Conservation (phyloP, 2,329 filamentous ascomycete genomes). For the Aspergillus fischeri region DNA sequence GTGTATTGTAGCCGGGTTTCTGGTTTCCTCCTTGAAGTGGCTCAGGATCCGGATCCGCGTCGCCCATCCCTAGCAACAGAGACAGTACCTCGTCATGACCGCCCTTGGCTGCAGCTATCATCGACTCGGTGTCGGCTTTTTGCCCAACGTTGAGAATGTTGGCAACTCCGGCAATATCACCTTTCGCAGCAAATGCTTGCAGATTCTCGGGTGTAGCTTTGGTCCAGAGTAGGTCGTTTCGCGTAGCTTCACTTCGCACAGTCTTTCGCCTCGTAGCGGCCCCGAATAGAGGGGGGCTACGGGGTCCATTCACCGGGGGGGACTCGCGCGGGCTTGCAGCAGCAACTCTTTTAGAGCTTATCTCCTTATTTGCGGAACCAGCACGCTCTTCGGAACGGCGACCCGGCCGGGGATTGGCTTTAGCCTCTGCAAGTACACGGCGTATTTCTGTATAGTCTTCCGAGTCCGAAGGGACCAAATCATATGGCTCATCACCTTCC, state of each 20-base stretch:
- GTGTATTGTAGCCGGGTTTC: conserved; percentile 72
- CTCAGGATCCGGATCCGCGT: conserved; percentile 64
- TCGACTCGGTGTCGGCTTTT: conserved; percentile 72
- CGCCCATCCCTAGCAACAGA: conserved; percentile 66
- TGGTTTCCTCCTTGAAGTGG: conserved; percentile 52
- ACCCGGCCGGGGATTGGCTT: conserved; percentile 50
- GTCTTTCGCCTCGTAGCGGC: conserved; percentile 40
- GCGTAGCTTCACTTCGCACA: conserved; percentile 46
- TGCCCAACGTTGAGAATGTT: conserved; percentile 48
- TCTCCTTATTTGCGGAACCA: conserved; percentile 31
- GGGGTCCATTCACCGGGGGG: conserved; percentile 34
- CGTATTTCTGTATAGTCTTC: conserved; percentile 80
- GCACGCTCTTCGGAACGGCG: conserved; percentile 42
- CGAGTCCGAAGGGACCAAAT: conserved; percentile 69
- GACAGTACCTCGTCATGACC: conserved; percentile 86
- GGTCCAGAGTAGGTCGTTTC: conserved; percentile 49
- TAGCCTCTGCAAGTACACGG: conserved; percentile 61
- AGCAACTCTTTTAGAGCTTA: conserved; percentile 41
- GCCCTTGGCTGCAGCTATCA: conserved; percentile 86
- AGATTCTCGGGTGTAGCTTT: conserved; percentile 48
- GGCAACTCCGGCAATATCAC: conserved; percentile 47
- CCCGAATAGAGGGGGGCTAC: conserved; percentile 38
- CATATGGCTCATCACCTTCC: conserved; percentile 87
- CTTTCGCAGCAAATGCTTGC: conserved; percentile 46
- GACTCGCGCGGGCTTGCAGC: conserved; percentile 45